These are phyloP conservation scores for Odontarrhena argentea DNA, from an alignment of 345 rosid genomes.

Conservation along the genomic window DNA sequence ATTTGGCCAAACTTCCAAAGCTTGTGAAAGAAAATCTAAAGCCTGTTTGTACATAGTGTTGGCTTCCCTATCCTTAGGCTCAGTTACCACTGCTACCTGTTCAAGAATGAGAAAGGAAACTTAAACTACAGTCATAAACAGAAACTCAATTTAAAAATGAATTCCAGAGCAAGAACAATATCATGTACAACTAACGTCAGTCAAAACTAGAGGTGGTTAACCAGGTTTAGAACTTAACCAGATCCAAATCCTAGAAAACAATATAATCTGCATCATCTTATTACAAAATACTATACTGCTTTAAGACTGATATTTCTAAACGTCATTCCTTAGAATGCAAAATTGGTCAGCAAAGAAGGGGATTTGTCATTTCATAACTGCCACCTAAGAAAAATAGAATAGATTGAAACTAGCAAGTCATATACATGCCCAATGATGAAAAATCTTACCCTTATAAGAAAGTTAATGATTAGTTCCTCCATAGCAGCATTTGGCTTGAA, in stretches of 20 bases:
- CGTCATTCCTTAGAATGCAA: neutral
- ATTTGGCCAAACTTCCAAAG: constrained; percentile 97
- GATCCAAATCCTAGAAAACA: constrained; percentile 14
- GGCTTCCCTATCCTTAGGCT: constrained; percentile 94
- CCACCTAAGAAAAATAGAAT: too few relatives aligned
- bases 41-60: constrained; percentile 89
- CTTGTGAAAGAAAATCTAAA: constrained; percentile 86
- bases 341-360: constrained; percentile 15
- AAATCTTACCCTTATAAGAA: constrained; percentile 85
- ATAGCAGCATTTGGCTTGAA: constrained; percentile 99
- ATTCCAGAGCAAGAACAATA: neutral
- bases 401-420: constrained; percentile 15
- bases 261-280: neutral
- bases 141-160: constrained; percentile 16
- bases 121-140: constrained; percentile 23
- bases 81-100: constrained; percentile 96
- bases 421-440: constrained; percentile 12
- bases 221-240: constrained; percentile 4
- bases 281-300: constrained; percentile 11
- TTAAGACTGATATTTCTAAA: neutral
- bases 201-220: constrained; percentile 3
- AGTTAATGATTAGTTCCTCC: constrained; percentile 99
- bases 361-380: constrained; percentile 1
- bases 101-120: constrained; percentile 28
- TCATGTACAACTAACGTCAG: constrained; percentile 22